phyloP scores from a whole-genome alignment of 2,329 filamentous ascomycete genomes.

The Phymatotrichopsis omnivora region DNA sequence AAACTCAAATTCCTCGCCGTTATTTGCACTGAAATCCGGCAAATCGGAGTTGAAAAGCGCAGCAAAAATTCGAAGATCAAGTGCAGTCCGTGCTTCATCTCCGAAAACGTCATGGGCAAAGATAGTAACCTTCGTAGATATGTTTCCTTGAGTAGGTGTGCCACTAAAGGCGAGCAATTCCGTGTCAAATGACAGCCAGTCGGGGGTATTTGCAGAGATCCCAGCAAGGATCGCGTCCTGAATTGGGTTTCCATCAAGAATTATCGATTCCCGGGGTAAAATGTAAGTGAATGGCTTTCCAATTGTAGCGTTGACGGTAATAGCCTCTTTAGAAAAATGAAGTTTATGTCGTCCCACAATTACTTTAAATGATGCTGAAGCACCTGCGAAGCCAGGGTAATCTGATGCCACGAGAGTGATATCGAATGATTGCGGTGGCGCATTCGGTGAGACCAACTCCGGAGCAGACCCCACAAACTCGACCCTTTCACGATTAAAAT shows the following conservation, averaged over 20 bases:
- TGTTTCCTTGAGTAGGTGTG: slow-evolving; percentile 49
- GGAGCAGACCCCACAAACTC: slow-evolving; percentile 64
- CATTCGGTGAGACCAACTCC: slow-evolving; percentile 49
- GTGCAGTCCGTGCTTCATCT: slow-evolving; percentile 48
- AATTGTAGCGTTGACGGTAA: slow-evolving; percentile 48
- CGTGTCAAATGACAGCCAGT: slow-evolving; percentile 60
- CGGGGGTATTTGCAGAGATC: slow-evolving; percentile 47
- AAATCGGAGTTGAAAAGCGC: slow-evolving; percentile 38
- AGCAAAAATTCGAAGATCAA: slow-evolving; percentile 37
- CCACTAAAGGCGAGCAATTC: slow-evolving; percentile 54
- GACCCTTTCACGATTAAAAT: slow-evolving; percentile 55
- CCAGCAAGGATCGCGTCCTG: slow-evolving; percentile 42
- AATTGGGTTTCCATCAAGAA: slow-evolving; percentile 46
- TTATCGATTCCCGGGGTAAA: slow-evolving; percentile 44
- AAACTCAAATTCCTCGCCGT: slow-evolving; percentile 39
- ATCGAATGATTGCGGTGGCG: slow-evolving; percentile 60
- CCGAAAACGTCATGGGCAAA: slow-evolving; percentile 49
- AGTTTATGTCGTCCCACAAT: slow-evolving; percentile 57
- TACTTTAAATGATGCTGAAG: slow-evolving; percentile 57
- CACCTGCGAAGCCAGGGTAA: slow-evolving; percentile 63
- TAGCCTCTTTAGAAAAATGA: slow-evolving; percentile 48
- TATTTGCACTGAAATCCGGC: slow-evolving; percentile 37
- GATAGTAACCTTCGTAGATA: slow-evolving; percentile 53
- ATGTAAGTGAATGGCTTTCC: slow-evolving; percentile 46
- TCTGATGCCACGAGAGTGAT: slow-evolving; percentile 70